Evolutionary conservation across 495 filamentous ascomycete species (phyloP).

Genomic region (Aspergillus panamensis): DNA sequence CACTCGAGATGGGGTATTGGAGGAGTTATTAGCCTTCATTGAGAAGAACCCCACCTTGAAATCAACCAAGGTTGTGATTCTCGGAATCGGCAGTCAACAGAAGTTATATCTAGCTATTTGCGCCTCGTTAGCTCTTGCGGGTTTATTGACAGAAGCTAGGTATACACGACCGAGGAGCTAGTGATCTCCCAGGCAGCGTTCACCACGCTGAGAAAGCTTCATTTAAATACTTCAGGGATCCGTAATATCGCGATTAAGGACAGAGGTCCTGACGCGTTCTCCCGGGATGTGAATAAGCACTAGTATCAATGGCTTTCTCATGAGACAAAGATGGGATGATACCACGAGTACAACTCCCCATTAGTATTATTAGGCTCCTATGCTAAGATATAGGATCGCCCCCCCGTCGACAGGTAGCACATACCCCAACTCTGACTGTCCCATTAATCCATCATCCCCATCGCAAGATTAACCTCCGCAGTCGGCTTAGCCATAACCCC

Average conservation of each 20-base stretch:
- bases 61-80: constrained; percentile 25
- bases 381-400: not conserved
- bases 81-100: constrained; percentile 41
- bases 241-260: constrained; percentile 34
- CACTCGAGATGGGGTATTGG: constrained; percentile 35
- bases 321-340: too few species aligned
- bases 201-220: constrained; percentile 23
- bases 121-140: not conserved
- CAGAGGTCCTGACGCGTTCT: constrained; percentile 33
- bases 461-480: not conserved
- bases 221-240: constrained; percentile 44
- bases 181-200: constrained; percentile 4
- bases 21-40: constrained; percentile 35
- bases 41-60: constrained; percentile 4
- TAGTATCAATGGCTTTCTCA: constrained; percentile 36
- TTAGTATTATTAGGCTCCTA: too few species aligned
- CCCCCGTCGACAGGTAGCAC: too few species aligned
- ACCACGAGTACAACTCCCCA: too few species aligned
- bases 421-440: not conserved
- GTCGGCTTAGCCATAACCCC: not conserved
- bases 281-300: constrained; percentile 16
- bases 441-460: not conserved
- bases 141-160: constrained; percentile 6
- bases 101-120: constrained; percentile 20
- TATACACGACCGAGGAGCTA: constrained; percentile 29